Conservation (phyloP, 1,284 basidiomycete species). For the Boletus coffeatus region DNA sequence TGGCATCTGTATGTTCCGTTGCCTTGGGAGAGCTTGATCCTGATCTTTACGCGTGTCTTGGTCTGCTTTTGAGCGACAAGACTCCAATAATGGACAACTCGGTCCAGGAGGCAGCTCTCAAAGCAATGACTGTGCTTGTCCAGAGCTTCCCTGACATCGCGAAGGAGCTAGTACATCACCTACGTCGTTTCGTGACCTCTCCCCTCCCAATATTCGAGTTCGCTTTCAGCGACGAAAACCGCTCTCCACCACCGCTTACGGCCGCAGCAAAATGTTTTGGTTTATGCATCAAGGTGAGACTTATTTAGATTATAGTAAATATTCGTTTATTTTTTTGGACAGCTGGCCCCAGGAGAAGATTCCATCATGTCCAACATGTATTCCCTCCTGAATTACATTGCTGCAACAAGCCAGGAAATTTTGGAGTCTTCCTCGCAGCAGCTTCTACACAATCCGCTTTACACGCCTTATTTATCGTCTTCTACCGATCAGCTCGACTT, state of each 20-base stretch:
- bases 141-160: conserved; percentile 84
- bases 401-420: conserved; percentile 72
- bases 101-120: conserved; percentile 83
- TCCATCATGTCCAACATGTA: conserved; percentile 95
- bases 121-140: conserved; percentile 75
- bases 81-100: conserved; percentile 78
- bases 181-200: conserved; percentile 85
- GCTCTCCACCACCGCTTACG: conserved; percentile 70
- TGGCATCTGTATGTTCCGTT: conserved; percentile 80
- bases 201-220: conserved; percentile 87
- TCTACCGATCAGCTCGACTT: conserved; percentile 26
- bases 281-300: conserved; percentile 75
- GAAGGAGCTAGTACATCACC: conserved; percentile 68
- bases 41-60: conserved; percentile 66
- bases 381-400: conserved; percentile 89
- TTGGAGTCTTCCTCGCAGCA: conserved; percentile 47
- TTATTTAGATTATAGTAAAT: neutral
- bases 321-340: conserved; percentile 8
- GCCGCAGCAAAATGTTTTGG: conserved; percentile 89
- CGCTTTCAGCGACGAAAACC: conserved; percentile 69
- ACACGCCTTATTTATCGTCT: conserved; percentile 41
- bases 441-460: conserved; percentile 38
- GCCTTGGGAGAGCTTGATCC: conserved; percentile 67
- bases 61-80: conserved; percentile 74
- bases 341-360: conserved; percentile 87